Base-by-base conservation (phyloP, 345 rosid species). In the Triadica sebifera region DNA sequence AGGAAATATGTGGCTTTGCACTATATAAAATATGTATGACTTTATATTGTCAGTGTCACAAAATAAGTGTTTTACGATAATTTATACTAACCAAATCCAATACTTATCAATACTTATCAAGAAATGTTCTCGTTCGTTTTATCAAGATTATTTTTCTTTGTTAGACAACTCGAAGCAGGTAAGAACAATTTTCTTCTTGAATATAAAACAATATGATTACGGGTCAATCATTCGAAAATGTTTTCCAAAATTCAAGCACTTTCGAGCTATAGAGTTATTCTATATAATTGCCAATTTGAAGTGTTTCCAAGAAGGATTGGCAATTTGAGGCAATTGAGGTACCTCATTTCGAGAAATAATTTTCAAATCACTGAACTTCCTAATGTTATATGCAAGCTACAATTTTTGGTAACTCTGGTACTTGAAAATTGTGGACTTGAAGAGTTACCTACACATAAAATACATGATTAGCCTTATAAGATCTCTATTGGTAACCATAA, bases 311-410 rank as follows among this genome's bases (percentile, higher is more conserved):
- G 19, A 17, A 60, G 65, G 4, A 64, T 77, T 22, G 78, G 81
- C 16, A 29, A 37, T n/a, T 29, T 75, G 72, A 76, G 74, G 78
- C 85, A 75, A 50, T 24, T 79, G 70, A 81, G 81, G 65, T 81
- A 70, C 76, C 75, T 84, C 12, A 46, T 69, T 55, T 37, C 78
- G 29, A 46, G 41, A 1, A 5, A 19, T 0, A 65, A 59, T 59
- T 7, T 4, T 0, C 60, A 11, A 4, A 74, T 77, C 57, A 74
- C 29, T 61, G 52, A 25, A 50, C 73, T 81, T 13, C 78, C 83
- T 3, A 69, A 25, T 34, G 81, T 77, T 4, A 69, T 84, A 12
- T 79, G 64, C 52, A 66, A 79, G 39, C 75, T 84, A 16, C 76
- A 56, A 16, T 71, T 22, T 43, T 70, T 81, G 79, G 80, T 74